A percentile compares a stretch with the other conserved stretches of the same genome.
These are phyloP conservation scores for Zygnema cylindricum DNA, from an alignment of 139 green algal genomes.

Conservation along the genomic window DNA sequence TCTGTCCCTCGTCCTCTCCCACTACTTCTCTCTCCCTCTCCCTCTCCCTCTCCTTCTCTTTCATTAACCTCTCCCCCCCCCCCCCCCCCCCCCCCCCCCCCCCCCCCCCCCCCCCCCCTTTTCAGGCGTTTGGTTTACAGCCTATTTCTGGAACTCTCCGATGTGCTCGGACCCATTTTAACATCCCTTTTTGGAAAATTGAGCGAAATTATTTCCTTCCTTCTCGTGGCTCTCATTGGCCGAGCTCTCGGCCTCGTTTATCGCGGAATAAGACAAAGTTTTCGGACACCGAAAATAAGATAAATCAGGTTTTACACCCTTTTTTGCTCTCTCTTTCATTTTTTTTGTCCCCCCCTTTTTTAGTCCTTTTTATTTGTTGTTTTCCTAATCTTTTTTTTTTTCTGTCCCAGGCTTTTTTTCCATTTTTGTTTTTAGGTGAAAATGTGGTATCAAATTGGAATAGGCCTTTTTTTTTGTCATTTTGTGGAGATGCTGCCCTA, in stretches of 20 bases:
- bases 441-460: too few relatives aligned
- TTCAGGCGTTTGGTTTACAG: background rate
- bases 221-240: conserved; percentile 69
- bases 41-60: background rate
- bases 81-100: background rate
- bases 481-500: too few relatives aligned
- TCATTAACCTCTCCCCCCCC: background rate
- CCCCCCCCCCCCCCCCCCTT: background rate
- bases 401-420: too few relatives aligned
- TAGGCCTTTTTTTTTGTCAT: too few relatives aligned
- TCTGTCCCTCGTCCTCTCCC: too few relatives aligned
- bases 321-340: too few relatives aligned
- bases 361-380: too few relatives aligned
- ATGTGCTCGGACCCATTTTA: conserved; percentile 53
- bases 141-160: conserved; percentile 13
- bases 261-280: conserved; percentile 61
- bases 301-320: too few relatives aligned
- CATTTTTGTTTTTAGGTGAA: too few relatives aligned
- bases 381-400: too few relatives aligned
- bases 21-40: too few relatives aligned
- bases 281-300: background rate
- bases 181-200: conserved; percentile 26
- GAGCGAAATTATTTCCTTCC: conserved; percentile 59
- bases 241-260: conserved; percentile 67
- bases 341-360: too few relatives aligned